Percentiles rank a stretch among this genome's conserved stretches.
Conservation (phyloP, 83 land plant species). For the Diphasiastrum complanatum region DNA sequence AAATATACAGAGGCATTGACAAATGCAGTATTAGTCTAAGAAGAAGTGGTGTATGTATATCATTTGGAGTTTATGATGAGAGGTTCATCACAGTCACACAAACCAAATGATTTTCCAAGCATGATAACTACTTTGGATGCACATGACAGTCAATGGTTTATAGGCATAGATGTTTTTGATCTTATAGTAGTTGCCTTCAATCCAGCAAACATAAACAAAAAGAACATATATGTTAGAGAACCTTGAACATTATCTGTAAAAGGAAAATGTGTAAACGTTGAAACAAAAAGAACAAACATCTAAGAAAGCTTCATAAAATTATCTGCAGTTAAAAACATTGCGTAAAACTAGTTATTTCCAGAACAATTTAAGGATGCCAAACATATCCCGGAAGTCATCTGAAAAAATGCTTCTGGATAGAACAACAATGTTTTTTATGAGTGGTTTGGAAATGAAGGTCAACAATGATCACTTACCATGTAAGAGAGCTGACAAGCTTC, state of each 20-base stretch:
- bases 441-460: neutral
- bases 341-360: neutral
- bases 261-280: too few species aligned
- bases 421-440: neutral
- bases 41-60: too few species aligned
- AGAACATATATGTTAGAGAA: neutral
- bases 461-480: neutral
- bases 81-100: too few species aligned
- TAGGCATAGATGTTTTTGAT: too few species aligned
- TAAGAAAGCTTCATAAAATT: too few species aligned
- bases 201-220: neutral
- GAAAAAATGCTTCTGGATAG: neutral
- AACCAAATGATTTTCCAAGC: too few species aligned
- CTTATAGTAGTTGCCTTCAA: too few species aligned
- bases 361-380: neutral
- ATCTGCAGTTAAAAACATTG: too few species aligned
- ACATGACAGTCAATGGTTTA: too few species aligned
- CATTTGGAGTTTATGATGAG: too few species aligned
- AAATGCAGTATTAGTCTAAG: neutral
- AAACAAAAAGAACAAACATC: too few species aligned
- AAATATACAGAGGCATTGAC: neutral
- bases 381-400: neutral
- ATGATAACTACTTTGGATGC: too few species aligned
- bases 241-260: neutral
- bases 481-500: constrained; percentile 7